Percentiles rank a stretch among this genome's conserved stretches.
phyloP scores from a whole-genome alignment of 1,139 yeast species.

The Saccharomyces hybrid region DNA sequence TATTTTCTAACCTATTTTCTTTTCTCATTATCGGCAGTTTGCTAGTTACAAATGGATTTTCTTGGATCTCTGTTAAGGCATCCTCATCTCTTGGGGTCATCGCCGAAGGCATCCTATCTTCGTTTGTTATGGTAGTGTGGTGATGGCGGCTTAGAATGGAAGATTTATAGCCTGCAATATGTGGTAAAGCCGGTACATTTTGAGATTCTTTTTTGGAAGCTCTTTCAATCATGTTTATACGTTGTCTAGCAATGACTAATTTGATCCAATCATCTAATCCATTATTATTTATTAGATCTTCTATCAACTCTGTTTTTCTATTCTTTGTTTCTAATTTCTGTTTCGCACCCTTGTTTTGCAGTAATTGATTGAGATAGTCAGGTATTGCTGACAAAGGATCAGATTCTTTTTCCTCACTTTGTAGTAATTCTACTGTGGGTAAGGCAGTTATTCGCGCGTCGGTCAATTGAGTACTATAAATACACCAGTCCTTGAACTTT shows the following conservation, averaged over 20 bases:
- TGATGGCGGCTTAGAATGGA: slow-evolving; percentile 14
- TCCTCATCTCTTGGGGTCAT: slow-evolving; percentile 5
- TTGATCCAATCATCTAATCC: slow-evolving; percentile 30
- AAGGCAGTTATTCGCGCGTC: slow-evolving; percentile 35
- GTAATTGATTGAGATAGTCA: slow-evolving; percentile 29
- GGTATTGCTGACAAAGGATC: slow-evolving; percentile 25
- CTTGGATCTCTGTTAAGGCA: background rate
- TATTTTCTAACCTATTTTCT: slow-evolving; percentile 22
- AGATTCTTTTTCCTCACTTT: slow-evolving; percentile 7
- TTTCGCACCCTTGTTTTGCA: slow-evolving; percentile 10
- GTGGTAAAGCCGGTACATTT: slow-evolving; percentile 19
- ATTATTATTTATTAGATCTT: slow-evolving; percentile 27
- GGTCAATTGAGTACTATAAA: slow-evolving; percentile 34
- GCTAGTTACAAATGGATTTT: slow-evolving; percentile 7
- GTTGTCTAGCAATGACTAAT: slow-evolving; percentile 22
- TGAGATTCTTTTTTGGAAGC: slow-evolving; percentile 17
- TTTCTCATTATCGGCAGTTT: slow-evolving; percentile 23
- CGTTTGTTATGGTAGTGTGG: slow-evolving; percentile 1
- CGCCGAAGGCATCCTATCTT: background rate
- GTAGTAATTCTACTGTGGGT: slow-evolving; percentile 31
- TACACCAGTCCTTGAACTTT: slow-evolving; percentile 43
- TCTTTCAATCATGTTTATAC: slow-evolving; percentile 16
- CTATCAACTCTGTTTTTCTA: slow-evolving; percentile 18
- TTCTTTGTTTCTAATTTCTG: slow-evolving; percentile 10
- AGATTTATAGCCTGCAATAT: slow-evolving; percentile 23